Conservation (phyloP, 140 eudicot genomes). For the Cichorium intybus region DNA sequence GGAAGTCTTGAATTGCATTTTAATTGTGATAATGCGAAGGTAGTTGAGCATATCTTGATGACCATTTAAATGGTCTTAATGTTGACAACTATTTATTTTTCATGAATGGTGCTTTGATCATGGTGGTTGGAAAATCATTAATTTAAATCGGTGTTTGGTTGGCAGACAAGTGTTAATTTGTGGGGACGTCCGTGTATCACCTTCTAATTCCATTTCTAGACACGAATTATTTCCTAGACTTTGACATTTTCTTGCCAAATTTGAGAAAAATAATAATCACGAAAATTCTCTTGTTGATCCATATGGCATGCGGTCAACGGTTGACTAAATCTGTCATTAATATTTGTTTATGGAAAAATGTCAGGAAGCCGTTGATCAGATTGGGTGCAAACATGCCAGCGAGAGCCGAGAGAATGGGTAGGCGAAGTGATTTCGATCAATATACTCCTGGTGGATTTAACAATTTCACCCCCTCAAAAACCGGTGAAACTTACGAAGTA, state of each 20-base stretch:
- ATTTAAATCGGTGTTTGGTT: constrained; percentile 21
- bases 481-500: constrained; percentile 75
- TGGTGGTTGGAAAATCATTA: constrained; percentile 55
- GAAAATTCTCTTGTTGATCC: constrained; percentile 18
- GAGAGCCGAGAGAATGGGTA: constrained; percentile 83
- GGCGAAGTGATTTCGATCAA: constrained; percentile 79
- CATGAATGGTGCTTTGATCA: constrained; percentile 24
- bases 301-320: constrained; percentile 19
- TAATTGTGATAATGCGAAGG: constrained; percentile 28
- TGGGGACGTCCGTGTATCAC: constrained; percentile 28
- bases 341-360: no score
- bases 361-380: constrained; percentile 84
- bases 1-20: constrained; percentile 5
- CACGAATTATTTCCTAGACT: constrained; percentile 9
- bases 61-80: constrained; percentile 32
- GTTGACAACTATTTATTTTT: constrained; percentile 26
- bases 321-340: constrained; percentile 10
- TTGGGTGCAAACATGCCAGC: constrained; percentile 99
- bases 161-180: constrained; percentile 33
- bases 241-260: constrained; percentile 14
- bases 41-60: constrained; percentile 29
- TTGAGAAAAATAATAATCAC: constrained; percentile 5
- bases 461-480: constrained; percentile 51
- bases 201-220: constrained; percentile 27
- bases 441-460: constrained; percentile 55